Conservation (phyloP, 176 grass and related monocot species). For the Tillandsia fasciculata region DNA sequence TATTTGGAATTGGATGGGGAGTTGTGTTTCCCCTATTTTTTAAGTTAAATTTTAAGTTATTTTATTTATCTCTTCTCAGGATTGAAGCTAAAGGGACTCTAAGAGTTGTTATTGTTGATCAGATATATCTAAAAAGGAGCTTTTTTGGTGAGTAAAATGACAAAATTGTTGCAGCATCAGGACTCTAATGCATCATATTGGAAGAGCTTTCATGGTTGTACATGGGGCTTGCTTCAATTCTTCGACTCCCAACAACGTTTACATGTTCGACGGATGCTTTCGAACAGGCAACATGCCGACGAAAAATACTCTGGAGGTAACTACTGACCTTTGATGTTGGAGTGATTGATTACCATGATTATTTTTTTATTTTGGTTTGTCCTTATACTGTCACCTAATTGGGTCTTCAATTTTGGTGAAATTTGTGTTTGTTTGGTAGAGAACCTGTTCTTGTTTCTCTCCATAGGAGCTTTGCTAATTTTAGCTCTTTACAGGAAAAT, state of each 20-base stretch:
- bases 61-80: no score
- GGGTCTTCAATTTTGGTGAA: no score
- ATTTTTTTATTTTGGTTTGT: not conserved
- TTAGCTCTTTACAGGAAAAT: no score
- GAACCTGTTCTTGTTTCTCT: no score
- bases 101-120: no score
- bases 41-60: no score
- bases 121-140: no score
- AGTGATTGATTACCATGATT: not conserved
- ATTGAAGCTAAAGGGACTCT: no score
- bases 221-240: conserved; percentile 62
- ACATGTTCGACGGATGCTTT: conserved; percentile 32
- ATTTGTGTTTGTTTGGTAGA: no score
- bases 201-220: conserved; percentile 43
- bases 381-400: not conserved
- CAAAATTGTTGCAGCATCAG: conserved; percentile 48
- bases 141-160: conserved; percentile 1
- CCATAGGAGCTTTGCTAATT: no score
- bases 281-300: conserved; percentile 40
- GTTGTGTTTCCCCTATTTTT: no score
- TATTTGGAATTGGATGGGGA: no score
- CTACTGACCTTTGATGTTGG: not conserved
- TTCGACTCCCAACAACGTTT: conserved; percentile 48
- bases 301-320: conserved; percentile 30
- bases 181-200: conserved; percentile 33